Conservation (phyloP, 306 rosid genomes). For the Dalbergia cultrata region DNA sequence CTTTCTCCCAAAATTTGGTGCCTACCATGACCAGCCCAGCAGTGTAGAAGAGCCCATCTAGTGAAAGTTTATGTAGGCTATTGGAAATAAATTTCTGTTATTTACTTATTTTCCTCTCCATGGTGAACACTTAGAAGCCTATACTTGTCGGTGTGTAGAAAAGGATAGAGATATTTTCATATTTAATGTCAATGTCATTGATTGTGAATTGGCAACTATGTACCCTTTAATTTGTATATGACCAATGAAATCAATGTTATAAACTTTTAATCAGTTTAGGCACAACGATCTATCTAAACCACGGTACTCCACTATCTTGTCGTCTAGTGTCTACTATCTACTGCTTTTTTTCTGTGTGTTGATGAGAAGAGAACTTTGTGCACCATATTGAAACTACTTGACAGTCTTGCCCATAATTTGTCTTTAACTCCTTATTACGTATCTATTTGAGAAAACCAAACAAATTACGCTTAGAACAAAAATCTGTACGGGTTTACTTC, state of each 20-base stretch:
- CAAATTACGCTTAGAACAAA: conserved; percentile 5
- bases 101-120: conserved; percentile 37
- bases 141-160: conserved; percentile 36
- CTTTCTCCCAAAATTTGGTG: conserved; percentile 45
- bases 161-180: conserved; percentile 39
- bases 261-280: conserved; percentile 19
- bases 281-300: conserved; percentile 16
- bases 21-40: conserved; percentile 52
- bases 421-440: conserved; percentile 22
- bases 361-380: conserved; percentile 11
- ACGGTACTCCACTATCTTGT: conserved; percentile 16
- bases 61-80: conserved; percentile 41
- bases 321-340: neutral
- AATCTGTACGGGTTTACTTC: neutral
- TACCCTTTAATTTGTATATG: conserved; percentile 8
- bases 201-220: conserved; percentile 26
- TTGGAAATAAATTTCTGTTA: conserved; percentile 44
- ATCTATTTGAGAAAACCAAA: conserved; percentile 17
- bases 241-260: conserved; percentile 30
- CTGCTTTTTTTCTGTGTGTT: neutral
- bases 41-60: conserved; percentile 36
- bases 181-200: conserved; percentile 44
- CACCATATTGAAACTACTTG: conserved; percentile 27
- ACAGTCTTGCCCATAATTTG: conserved; percentile 13
- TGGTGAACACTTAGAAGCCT: conserved; percentile 43